A percentile compares a stretch with the other conserved stretches of the same genome.
phyloP scores from a whole-genome alignment of 805 yeast species.

The Scheffersomyces stipitis region DNA sequence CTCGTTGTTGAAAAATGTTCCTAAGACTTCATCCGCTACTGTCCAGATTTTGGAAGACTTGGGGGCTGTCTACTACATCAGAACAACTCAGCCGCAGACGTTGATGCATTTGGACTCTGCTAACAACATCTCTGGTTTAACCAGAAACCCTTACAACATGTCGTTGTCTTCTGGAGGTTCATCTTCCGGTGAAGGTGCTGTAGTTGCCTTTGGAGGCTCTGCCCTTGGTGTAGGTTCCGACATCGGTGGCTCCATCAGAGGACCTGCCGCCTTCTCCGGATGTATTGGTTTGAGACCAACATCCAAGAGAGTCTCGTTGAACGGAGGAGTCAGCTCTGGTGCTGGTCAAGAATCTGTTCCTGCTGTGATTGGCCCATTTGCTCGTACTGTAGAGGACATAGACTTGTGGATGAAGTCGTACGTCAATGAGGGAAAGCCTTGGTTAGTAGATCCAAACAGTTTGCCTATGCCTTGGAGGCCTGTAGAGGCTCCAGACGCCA shows the following conservation, averaged over 20 bases:
- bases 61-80: constrained; percentile 59
- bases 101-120: constrained; percentile 68
- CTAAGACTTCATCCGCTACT: constrained; percentile 47
- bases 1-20: constrained; percentile 46
- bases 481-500: constrained; percentile 39
- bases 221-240: constrained; percentile 68
- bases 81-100: constrained; percentile 70
- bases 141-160: constrained; percentile 59
- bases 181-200: constrained; percentile 71
- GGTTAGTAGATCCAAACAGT: constrained; percentile 51
- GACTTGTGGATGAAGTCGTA: constrained; percentile 66
- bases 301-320: constrained; percentile 46
- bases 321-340: constrained; percentile 53
- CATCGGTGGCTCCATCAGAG: constrained; percentile 70
- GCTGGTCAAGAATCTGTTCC: constrained; percentile 66
- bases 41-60: constrained; percentile 46
- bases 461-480: constrained; percentile 56
- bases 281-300: constrained; percentile 64
- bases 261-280: constrained; percentile 67
- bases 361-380: constrained; percentile 68
- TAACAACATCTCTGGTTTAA: constrained; percentile 59
- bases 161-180: constrained; percentile 69
- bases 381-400: constrained; percentile 63
- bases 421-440: constrained; percentile 63
- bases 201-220: constrained; percentile 58